Conservation (phyloP, 1,284 basidiomycete species). For the Fistulinella cinereoalba region DNA sequence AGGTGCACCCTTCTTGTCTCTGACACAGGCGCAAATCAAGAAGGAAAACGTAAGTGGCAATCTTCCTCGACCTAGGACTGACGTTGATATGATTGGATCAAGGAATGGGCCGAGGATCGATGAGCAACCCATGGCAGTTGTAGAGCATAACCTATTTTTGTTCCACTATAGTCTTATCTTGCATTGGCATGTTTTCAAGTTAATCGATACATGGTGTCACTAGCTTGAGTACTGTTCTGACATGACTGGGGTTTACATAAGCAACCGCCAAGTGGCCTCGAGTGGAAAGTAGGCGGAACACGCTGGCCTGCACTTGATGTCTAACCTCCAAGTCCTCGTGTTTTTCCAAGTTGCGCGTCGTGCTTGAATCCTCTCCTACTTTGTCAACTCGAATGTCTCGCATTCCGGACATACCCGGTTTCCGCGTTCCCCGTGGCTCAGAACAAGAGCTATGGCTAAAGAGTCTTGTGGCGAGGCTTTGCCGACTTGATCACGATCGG, state of each 20-base stretch:
- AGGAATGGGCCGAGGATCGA: constrained; percentile 91
- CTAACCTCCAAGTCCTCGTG: background rate
- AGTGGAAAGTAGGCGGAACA: background rate
- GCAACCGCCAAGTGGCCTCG: background rate
- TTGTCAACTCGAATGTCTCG: constrained; percentile 36
- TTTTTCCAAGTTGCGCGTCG: constrained; percentile 1
- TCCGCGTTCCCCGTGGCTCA: constrained; percentile 50
- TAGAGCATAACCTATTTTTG: constrained; percentile 29
- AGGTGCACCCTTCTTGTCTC: constrained; percentile 3
- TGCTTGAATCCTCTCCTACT: background rate
- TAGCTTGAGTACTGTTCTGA: constrained; percentile 1
- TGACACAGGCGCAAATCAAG: constrained; percentile 88
- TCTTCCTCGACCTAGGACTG: background rate
- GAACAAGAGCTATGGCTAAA: constrained; percentile 64
- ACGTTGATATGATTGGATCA: constrained; percentile 6
- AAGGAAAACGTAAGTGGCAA: constrained; percentile 94
- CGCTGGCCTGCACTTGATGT: constrained; percentile 5
- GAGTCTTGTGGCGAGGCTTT: constrained; percentile 59
- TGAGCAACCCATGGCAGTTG: constrained; percentile 37
- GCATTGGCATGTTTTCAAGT: constrained; percentile 21
- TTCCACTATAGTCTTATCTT: constrained; percentile 15
- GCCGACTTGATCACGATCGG: constrained; percentile 59
- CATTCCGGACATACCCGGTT: constrained; percentile 67
- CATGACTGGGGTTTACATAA: constrained; percentile 25
- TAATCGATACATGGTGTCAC: constrained; percentile 10